Percentiles rank a stretch among this genome's conserved stretches.
These are phyloP conservation scores for Russula emetica DNA, from an alignment of 768 basidiomycete species.

Conservation along the genomic window DNA sequence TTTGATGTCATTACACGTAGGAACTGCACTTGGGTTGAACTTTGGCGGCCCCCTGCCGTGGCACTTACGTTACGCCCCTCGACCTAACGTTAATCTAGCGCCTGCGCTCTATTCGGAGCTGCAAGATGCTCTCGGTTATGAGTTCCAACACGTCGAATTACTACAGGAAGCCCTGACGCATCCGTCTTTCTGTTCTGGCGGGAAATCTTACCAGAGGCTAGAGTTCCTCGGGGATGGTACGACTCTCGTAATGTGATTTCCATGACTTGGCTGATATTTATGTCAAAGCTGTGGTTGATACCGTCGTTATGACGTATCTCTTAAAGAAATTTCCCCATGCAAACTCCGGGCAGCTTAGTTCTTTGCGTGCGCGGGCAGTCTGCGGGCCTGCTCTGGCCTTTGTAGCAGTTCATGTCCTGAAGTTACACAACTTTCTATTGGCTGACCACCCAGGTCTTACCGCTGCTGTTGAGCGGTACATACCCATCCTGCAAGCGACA, in stretches of 20 bases:
- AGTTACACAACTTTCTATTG: conserved; percentile 65
- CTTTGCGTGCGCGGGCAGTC: conserved; percentile 64
- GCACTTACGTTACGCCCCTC: conserved; percentile 50
- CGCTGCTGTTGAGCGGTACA: conserved; percentile 55
- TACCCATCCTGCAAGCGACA: conserved; percentile 53
- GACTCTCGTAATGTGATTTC: conserved; percentile 28
- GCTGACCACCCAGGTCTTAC: conserved; percentile 66
- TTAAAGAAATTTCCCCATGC: conserved; percentile 65
- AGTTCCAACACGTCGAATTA: conserved; percentile 57
- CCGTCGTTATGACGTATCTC: conserved; percentile 69
- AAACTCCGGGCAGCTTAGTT: conserved; percentile 72
- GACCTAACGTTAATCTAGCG: conserved; percentile 35
- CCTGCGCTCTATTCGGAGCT: conserved; percentile 50
- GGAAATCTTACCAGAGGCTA: conserved; percentile 74
- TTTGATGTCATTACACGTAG: conserved; percentile 58
- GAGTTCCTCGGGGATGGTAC: conserved; percentile 90
- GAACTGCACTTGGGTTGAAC: conserved; percentile 59
- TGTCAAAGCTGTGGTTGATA: conserved; percentile 57
- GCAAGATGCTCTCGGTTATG: conserved; percentile 65
- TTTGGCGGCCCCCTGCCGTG: conserved; percentile 72
- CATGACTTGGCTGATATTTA: conserved; percentile 2
- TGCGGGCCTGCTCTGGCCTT: conserved; percentile 71
- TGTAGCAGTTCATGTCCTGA: conserved; percentile 59
- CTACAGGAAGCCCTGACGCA: conserved; percentile 82
- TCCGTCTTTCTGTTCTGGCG: conserved; percentile 60